These are phyloP conservation scores for Venturia aucupariae DNA, from an alignment of 2,329 filamentous ascomycete genomes.

Conservation along the genomic window DNA sequence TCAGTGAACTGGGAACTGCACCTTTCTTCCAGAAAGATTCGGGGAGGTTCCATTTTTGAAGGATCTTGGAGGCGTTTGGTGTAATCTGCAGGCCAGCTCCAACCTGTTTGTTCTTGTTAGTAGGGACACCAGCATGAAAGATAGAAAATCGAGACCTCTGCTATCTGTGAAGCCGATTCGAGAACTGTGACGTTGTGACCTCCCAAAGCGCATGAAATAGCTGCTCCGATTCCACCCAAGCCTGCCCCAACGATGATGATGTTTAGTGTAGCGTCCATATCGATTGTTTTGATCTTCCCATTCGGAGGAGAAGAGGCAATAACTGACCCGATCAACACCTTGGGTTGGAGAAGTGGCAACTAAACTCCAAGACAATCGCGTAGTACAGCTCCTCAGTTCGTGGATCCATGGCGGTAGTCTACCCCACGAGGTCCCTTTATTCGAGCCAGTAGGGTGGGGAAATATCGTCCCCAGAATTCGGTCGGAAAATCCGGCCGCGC, in stretches of 20 bases:
- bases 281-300: not conserved
- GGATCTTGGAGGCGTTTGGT: slow-evolving; percentile 38
- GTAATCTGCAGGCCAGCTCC: slow-evolving; percentile 45
- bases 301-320: not conserved
- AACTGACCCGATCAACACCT: not conserved
- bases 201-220: slow-evolving; percentile 37
- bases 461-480: not conserved
- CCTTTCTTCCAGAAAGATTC: slow-evolving; percentile 11
- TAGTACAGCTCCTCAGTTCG: not conserved
- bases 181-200: slow-evolving; percentile 41
- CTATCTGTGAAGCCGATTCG: slow-evolving; percentile 38
- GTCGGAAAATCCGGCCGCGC: not conserved
- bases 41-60: slow-evolving; percentile 20
- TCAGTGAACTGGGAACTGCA: slow-evolving; percentile 39
- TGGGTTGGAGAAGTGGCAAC: not conserved
- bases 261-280: slow-evolving; percentile 19
- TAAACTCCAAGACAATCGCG: not conserved
- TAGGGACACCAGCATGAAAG: too few species aligned
- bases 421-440: not conserved
- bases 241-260: slow-evolving; percentile 48
- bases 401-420: not conserved
- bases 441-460: not conserved
- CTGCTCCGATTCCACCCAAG: slow-evolving; percentile 44
- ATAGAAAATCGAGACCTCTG: slow-evolving; percentile 27
- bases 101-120: slow-evolving; percentile 19